Conservation (phyloP, 345 rosid species). For the Hibiscus trionum region DNA sequence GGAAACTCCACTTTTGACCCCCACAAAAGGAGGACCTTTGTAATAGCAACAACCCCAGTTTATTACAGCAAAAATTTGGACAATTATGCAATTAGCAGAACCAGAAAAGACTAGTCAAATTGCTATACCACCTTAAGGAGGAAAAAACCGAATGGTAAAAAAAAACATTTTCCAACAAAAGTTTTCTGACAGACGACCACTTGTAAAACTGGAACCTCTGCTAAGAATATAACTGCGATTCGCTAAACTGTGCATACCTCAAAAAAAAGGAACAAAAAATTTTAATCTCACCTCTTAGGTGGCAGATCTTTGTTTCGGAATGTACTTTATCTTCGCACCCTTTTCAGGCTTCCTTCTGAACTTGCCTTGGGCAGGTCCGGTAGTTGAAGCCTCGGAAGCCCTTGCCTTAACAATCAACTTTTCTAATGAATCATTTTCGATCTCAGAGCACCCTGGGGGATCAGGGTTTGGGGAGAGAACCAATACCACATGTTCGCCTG, state of each 20-base stretch:
- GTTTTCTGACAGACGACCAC: conserved; percentile 42
- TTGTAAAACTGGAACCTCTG: conserved; percentile 70
- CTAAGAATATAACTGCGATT: conserved; percentile 28
- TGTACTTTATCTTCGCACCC: conserved; percentile 64
- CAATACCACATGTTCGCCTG: conserved; percentile 58
- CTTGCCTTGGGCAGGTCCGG: conserved; percentile 29
- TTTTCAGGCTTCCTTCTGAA: conserved; percentile 49
- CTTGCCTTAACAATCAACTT: conserved; percentile 18
- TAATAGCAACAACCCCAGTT: conserved; percentile 19
- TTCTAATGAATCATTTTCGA: conserved; percentile 24
- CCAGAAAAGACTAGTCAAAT: conserved; percentile 10
- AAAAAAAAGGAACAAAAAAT: conserved; percentile 16
- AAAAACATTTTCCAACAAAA: conserved; percentile 22
- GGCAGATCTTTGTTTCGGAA: conserved; percentile 56
- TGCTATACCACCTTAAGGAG: conserved; percentile 3
- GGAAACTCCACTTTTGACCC: too few relatives aligned
- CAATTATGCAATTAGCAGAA: conserved; percentile 4
- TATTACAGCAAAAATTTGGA: conserved; percentile 31
- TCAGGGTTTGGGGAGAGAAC: conserved; percentile 42
- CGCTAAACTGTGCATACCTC: conserved; percentile 38
- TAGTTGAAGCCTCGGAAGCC: conserved; percentile 12
- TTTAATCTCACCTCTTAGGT: conserved; percentile 11
- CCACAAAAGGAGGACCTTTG: conserved; percentile 1
- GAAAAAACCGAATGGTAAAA: conserved; percentile 3
- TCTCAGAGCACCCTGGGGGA: conserved; percentile 15